Evolutionary conservation across 2,329 filamentous ascomycete genomes (phyloP).

Genomic region (Ramularia collo-cygni): DNA sequence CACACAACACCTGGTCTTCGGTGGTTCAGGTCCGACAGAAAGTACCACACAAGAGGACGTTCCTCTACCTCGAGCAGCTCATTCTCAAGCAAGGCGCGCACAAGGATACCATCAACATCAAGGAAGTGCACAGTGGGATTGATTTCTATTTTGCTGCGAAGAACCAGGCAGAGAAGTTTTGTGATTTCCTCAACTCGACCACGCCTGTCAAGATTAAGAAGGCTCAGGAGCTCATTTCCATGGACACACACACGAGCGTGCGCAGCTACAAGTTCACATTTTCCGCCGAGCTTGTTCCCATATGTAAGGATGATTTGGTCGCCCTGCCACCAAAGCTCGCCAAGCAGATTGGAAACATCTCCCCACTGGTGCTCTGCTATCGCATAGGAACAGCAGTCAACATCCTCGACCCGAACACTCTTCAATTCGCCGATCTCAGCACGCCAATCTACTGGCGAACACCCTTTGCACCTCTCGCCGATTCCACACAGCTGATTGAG

Average conservation of each 20-base stretch:
- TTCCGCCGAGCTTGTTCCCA: conserved; percentile 81
- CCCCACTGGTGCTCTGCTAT: conserved; percentile 77
- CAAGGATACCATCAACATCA: conserved; percentile 93
- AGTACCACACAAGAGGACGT: conserved; percentile 87
- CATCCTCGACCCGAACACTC: conserved; percentile 80
- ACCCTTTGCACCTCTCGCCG: conserved; percentile 77
- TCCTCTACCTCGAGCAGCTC: conserved; percentile 80
- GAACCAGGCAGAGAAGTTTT: conserved; percentile 87
- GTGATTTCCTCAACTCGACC: conserved; percentile 82
- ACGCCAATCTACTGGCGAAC: conserved; percentile 82
- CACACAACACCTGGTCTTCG: conserved; percentile 90
- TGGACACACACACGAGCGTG: conserved; percentile 82
- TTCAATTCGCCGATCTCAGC: conserved; percentile 82
- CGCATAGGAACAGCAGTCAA: conserved; percentile 85
- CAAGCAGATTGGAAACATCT: conserved; percentile 80
- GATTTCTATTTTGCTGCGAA: conserved; percentile 90
- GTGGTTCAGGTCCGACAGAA: conserved; percentile 94
- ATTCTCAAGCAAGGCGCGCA: conserved; percentile 92
- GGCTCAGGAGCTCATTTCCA: conserved; percentile 86
- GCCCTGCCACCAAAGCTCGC: conserved; percentile 84
- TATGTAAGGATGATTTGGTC: conserved; percentile 97
- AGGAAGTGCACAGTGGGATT: conserved; percentile 89
- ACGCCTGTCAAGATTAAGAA: conserved; percentile 73
- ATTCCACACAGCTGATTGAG: conserved; percentile 78
- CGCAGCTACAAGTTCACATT: conserved; percentile 94